These are phyloP conservation scores for Umbellularia californica DNA, from an alignment of 164 flowering plant species.

Conservation along the genomic window DNA sequence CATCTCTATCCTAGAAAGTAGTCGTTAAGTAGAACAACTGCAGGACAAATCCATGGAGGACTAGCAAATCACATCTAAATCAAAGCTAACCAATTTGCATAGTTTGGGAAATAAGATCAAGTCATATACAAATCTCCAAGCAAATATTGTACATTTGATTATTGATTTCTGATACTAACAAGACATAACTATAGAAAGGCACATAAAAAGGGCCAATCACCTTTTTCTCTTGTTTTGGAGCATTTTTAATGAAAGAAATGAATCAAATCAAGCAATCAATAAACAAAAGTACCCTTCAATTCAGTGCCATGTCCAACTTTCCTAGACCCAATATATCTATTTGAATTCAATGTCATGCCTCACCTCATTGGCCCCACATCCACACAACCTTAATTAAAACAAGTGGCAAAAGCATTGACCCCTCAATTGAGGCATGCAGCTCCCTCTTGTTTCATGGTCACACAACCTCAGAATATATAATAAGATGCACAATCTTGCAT, in stretches of 20 bases:
- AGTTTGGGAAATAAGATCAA: no score
- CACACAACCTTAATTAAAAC: constrained; percentile 4
- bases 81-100: no score
- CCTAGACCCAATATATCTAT: background rate
- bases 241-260: background rate
- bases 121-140: no score
- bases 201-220: background rate
- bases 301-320: background rate
- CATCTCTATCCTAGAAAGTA: no score
- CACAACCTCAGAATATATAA: constrained; percentile 3
- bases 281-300: no score
- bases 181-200: background rate
- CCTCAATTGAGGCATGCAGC: background rate
- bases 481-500: background rate
- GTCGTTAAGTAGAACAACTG: no score
- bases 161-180: background rate
- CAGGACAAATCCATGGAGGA: no score
- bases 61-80: no score
- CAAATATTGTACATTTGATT: no score
- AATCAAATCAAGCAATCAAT: background rate
- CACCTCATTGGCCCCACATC: constrained; percentile 2
- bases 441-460: constrained; percentile 9
- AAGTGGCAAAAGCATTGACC: constrained; percentile 19
- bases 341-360: background rate
- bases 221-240: background rate